Conservation (phyloP, 73 alveolate species). For the Paramecium biaurelia region DNA sequence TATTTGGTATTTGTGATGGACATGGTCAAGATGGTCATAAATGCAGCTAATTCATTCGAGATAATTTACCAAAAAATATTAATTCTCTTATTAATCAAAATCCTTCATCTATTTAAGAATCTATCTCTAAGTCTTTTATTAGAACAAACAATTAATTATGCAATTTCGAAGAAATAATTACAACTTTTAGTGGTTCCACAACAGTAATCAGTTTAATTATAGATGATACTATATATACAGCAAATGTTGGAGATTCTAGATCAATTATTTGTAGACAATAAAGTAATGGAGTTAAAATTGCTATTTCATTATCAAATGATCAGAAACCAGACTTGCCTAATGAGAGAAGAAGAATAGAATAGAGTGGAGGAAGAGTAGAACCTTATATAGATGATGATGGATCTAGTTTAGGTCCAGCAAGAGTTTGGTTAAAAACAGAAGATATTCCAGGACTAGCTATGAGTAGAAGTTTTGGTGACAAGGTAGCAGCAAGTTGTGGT, state of each 20-base stretch:
- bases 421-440: constrained; percentile 83
- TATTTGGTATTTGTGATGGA: constrained; percentile 74
- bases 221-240: constrained; percentile 74
- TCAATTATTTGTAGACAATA: constrained; percentile 69
- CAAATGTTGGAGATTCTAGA: constrained; percentile 96
- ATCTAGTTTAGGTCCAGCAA: constrained; percentile 80
- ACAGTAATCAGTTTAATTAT: constrained; percentile 76
- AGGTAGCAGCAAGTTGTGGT: constrained; percentile 89
- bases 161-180: not conserved
- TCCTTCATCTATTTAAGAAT: not conserved
- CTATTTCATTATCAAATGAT: constrained; percentile 74
- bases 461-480: constrained; percentile 98
- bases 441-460: constrained; percentile 96
- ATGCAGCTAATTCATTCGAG: constrained; percentile 64
- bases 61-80: constrained; percentile 66
- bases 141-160: constrained; percentile 17
- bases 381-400: constrained; percentile 73
- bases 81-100: not conserved
- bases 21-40: constrained; percentile 81
- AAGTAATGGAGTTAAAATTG: not conserved
- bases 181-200: constrained; percentile 90
- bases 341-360: constrained; percentile 76
- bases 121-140: not conserved
- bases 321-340: constrained; percentile 86
- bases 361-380: constrained; percentile 76